Evolutionary conservation across 1,284 basidiomycete species (phyloP).

Genomic region (Psilocybe mexicana): DNA sequence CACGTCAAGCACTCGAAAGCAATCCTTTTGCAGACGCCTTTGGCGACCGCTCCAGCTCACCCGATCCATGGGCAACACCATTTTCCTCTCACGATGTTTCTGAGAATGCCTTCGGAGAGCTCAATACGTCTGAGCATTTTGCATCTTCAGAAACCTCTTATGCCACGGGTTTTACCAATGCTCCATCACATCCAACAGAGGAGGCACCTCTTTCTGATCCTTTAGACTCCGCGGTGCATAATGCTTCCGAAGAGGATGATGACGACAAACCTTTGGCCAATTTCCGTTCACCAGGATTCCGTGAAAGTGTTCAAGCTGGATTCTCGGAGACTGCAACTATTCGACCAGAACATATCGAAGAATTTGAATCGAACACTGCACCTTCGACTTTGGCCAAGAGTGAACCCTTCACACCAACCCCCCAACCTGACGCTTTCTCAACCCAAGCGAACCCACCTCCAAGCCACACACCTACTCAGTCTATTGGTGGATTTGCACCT

Average conservation of each 20-base stretch:
- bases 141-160: constrained; percentile 19
- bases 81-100: constrained; percentile 30
- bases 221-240: constrained; percentile 42
- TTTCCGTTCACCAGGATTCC: constrained; percentile 42
- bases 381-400: constrained; percentile 13
- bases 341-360: constrained; percentile 39
- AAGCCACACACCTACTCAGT: constrained; percentile 16
- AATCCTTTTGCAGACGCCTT: constrained; percentile 83
- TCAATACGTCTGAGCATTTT: constrained; percentile 20
- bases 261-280: constrained; percentile 32
- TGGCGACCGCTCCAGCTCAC: constrained; percentile 62
- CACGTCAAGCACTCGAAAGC: constrained; percentile 60
- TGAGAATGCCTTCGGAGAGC: constrained; percentile 24
- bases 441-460: constrained; percentile 15
- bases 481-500: constrained; percentile 7
- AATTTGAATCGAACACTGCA: constrained; percentile 24
- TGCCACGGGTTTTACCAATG: constrained; percentile 8
- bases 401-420: constrained; percentile 10
- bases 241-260: constrained; percentile 39
- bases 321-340: constrained; percentile 44
- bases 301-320: constrained; percentile 39
- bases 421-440: constrained; percentile 12
- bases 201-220: constrained; percentile 37
- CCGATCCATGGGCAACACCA: constrained; percentile 74
- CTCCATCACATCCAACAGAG: constrained; percentile 13